These are phyloP conservation scores for Hortaea werneckii DNA, from an alignment of 2,329 filamentous ascomycete genomes.

Conservation along the genomic window DNA sequence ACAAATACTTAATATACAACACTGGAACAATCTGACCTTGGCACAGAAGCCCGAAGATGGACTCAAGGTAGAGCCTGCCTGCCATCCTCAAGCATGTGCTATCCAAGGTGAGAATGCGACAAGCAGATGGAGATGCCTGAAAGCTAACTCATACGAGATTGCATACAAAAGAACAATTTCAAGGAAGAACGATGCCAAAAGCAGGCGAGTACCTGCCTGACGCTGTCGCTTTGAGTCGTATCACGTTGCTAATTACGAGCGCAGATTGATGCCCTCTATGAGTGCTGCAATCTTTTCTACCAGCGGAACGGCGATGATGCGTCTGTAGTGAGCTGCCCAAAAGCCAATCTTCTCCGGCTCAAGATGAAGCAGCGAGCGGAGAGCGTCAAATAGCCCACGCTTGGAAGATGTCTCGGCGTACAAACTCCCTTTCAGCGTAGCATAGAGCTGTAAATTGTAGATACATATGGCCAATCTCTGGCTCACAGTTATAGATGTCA, in stretches of 20 bases:
- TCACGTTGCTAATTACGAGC: conserved; percentile 12
- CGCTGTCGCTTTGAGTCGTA: background rate
- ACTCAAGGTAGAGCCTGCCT: conserved; percentile 64
- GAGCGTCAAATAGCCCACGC: conserved; percentile 15
- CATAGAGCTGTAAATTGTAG: background rate
- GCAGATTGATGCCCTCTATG: conserved; percentile 76
- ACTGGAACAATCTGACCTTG: too few species aligned
- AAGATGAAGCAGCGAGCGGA: conserved; percentile 68
- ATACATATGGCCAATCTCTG: too few species aligned
- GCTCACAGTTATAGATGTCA: conserved; percentile 17
- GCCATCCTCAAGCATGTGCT: conserved; percentile 78
- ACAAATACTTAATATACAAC: too few species aligned
- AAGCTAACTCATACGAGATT: conserved; percentile 30
- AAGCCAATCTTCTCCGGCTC: conserved; percentile 64
- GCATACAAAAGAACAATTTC: conserved; percentile 73
- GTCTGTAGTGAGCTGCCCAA: conserved; percentile 73
- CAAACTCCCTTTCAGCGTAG: conserved; percentile 6
- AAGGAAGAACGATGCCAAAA: conserved; percentile 73
- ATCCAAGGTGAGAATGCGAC: conserved; percentile 62
- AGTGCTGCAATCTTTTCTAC: conserved; percentile 89
- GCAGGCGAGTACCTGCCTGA: conserved; percentile 25
- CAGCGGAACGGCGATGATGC: conserved; percentile 65
- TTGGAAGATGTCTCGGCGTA: background rate
- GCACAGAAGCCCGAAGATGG: conserved; percentile 49
- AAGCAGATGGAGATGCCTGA: background rate